A percentile compares a stretch with the other conserved stretches of the same genome.
These are phyloP conservation scores for Aethionema arabicum DNA, from an alignment of 345 rosid species.

Conservation along the genomic window DNA sequence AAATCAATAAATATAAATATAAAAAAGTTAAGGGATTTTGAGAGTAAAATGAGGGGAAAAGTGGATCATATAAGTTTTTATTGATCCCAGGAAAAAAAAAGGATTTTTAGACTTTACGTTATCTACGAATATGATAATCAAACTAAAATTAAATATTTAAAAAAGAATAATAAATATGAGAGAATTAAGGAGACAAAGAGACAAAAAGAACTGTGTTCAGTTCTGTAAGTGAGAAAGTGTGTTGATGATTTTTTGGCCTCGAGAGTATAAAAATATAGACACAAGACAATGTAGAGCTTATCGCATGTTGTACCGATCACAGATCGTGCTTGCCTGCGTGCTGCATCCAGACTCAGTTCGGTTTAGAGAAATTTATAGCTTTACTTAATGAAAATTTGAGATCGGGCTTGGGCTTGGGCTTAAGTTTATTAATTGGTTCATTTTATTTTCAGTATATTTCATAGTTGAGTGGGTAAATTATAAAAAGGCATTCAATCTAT, in stretches of 20 bases:
- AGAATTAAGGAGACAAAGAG: conserved; percentile 38
- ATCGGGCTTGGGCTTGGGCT: no score
- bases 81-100: conserved; percentile 35
- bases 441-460: no score
- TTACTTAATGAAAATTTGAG: no score
- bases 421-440: no score
- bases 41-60: conserved; percentile 24
- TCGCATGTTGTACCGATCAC: no score
- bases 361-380: no score
- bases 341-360: no score
- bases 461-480: no score
- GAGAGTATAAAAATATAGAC: conserved; percentile 8
- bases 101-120: conserved; percentile 6
- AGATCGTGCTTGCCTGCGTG: no score
- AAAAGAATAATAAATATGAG: not conserved
- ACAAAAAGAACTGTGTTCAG: conserved; percentile 19
- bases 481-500: no score
- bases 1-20: not conserved
- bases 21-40: not conserved
- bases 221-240: conserved; percentile 5
- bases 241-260: conserved; percentile 2
- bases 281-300: not conserved
- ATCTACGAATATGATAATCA: conserved; percentile 15
- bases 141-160: not conserved
- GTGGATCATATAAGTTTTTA: conserved; percentile 22